phyloP scores from a whole-genome alignment of 1,139 yeast genomes.

The Candida mesenterica region DNA sequence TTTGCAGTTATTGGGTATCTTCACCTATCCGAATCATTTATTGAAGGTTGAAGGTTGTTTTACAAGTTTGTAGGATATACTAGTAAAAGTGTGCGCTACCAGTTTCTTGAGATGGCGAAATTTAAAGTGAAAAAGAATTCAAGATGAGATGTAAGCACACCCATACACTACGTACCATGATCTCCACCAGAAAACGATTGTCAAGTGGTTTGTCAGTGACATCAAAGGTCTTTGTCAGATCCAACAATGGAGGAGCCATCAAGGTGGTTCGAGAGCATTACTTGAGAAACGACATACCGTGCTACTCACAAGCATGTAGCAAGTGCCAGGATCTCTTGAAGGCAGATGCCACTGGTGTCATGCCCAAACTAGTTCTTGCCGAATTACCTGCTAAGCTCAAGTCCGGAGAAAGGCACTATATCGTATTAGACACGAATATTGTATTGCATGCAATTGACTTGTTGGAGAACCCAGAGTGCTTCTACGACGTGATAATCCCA shows the following conservation, averaged over 20 bases:
- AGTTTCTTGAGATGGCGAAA: not conserved
- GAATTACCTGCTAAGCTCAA: conserved; percentile 46
- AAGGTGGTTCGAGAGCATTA: conserved; percentile 94
- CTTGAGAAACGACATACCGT: conserved; percentile 87
- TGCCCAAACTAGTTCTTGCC: conserved; percentile 51
- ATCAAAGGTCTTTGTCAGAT: conserved; percentile 88
- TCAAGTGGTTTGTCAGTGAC: conserved; percentile 67
- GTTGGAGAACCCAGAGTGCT: conserved; percentile 72
- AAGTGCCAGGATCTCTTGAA: conserved; percentile 56
- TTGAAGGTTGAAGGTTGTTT: too few species aligned
- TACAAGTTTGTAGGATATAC: too few species aligned
- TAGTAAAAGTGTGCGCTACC: too few species aligned
- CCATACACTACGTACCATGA: not conserved
- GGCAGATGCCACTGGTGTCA: conserved; percentile 55
- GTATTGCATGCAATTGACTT: conserved; percentile 87
- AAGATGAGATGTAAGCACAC: not conserved
- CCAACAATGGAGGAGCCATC: conserved; percentile 85
- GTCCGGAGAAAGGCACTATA: conserved; percentile 56
- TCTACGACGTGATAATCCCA: conserved; percentile 87
- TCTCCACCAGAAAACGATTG: conserved; percentile 40
- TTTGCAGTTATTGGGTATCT: too few species aligned
- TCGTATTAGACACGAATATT: conserved; percentile 85
- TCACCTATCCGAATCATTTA: too few species aligned
- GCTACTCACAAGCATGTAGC: conserved; percentile 71
- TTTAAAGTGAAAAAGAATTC: not conserved